Conservation (phyloP, 371 early-diverging fungal species). For the Rhizopus sp. region DNA sequence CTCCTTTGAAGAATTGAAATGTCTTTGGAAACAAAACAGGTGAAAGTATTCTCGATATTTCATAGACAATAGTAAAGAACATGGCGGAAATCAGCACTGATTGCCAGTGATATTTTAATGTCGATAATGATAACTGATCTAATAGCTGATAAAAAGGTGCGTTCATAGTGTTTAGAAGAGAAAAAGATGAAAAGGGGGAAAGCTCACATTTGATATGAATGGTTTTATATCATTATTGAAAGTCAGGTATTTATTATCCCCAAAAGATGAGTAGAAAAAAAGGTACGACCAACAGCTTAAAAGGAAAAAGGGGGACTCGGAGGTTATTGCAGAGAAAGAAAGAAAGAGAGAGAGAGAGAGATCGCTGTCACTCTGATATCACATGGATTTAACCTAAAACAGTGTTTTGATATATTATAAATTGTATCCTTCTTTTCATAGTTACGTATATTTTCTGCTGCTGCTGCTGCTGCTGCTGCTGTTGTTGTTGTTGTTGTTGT, state of each 20-base stretch:
- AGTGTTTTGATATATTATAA: too few species aligned
- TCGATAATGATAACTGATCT: slow-evolving; percentile 37
- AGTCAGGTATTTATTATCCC: slow-evolving; percentile 3
- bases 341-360: background rate
- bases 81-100: slow-evolving; percentile 38
- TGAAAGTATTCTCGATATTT: slow-evolving; percentile 57
- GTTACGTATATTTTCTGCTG: too few species aligned
- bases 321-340: background rate
- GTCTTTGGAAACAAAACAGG: slow-evolving; percentile 64
- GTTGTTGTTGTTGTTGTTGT: too few species aligned
- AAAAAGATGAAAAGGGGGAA: background rate
- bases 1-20: slow-evolving; percentile 60
- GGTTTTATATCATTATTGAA: background rate
- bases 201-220: background rate
- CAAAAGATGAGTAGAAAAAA: slow-evolving; percentile 1
- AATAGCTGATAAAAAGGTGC: slow-evolving; percentile 23
- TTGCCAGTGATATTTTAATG: slow-evolving; percentile 47
- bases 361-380: background rate
- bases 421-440: too few species aligned
- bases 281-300: background rate
- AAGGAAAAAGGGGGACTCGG: background rate
- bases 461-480: too few species aligned
- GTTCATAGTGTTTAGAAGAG: slow-evolving; percentile 11
- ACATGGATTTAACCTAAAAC: background rate
- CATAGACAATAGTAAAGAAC: slow-evolving; percentile 56